A percentile compares a stretch with the other conserved stretches of the same genome.
Evolutionary conservation across 2,329 filamentous ascomycete genomes (phyloP).

Genomic region (Ophiostoma sp.): DNA sequence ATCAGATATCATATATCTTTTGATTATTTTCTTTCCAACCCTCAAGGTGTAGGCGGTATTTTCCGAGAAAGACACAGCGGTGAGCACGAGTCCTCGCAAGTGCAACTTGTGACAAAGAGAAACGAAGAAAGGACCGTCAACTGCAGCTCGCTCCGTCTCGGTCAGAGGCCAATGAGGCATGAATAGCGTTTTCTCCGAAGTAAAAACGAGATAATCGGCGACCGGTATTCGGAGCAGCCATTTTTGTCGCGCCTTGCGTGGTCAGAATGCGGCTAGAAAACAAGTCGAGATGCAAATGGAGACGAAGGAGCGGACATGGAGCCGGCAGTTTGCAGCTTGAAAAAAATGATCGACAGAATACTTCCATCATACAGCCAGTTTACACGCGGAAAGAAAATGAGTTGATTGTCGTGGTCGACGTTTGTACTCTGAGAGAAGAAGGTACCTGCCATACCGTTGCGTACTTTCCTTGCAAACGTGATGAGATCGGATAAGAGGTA

Average conservation of each 20-base stretch:
- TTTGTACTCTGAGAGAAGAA: background rate
- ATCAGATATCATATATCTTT: background rate
- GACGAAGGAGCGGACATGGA: background rate
- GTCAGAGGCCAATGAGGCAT: background rate
- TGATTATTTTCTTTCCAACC: background rate
- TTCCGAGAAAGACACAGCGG: background rate
- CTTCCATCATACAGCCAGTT: background rate
- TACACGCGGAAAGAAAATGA: background rate
- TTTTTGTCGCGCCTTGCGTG: background rate
- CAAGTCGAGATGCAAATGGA: background rate
- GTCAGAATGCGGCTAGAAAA: conserved; percentile 14
- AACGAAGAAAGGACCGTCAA: background rate
- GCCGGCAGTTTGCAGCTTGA: background rate
- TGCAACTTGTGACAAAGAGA: background rate
- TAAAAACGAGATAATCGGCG: background rate
- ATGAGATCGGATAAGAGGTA: background rate
- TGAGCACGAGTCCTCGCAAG: background rate
- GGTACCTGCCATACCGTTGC: background rate
- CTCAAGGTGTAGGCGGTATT: background rate
- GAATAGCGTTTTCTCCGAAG: background rate
- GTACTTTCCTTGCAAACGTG: background rate
- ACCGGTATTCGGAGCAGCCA: background rate
- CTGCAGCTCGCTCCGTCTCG: background rate
- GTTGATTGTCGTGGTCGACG: background rate
- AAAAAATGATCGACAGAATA: background rate